phyloP scores from a whole-genome alignment of 495 filamentous ascomycete species.

The Talaromyces borbonicus region DNA sequence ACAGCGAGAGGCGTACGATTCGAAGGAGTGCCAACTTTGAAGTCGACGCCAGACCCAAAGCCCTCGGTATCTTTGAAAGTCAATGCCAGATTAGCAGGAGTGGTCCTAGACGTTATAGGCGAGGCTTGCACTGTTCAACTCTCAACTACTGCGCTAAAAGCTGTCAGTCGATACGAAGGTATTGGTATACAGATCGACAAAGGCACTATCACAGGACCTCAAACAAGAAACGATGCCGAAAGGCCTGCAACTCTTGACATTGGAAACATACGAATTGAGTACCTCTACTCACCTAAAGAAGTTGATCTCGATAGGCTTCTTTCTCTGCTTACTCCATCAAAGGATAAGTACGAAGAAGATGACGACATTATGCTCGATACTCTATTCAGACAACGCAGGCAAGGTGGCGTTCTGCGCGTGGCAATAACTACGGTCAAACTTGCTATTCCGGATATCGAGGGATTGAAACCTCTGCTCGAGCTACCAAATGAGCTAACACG shows the following conservation, averaged over 20 bases:
- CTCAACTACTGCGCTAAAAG: constrained; percentile 69
- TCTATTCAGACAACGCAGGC: constrained; percentile 76
- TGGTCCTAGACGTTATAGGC: constrained; percentile 62
- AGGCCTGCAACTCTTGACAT: constrained; percentile 47
- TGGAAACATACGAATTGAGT: constrained; percentile 61
- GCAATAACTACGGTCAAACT: constrained; percentile 52
- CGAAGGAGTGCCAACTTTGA: constrained; percentile 29
- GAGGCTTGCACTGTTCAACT: constrained; percentile 63
- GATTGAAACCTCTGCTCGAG: constrained; percentile 52
- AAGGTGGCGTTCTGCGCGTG: constrained; percentile 74
- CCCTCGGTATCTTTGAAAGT: constrained; percentile 51
- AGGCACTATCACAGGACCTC: constrained; percentile 62
- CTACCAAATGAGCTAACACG: constrained; percentile 70
- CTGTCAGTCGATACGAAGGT: constrained; percentile 60
- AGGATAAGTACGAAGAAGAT: constrained; percentile 80
- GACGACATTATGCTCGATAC: constrained; percentile 95
- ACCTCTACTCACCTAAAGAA: constrained; percentile 60
- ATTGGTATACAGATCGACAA: constrained; percentile 65
- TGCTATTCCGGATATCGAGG: constrained; percentile 45
- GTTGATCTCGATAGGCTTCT: constrained; percentile 74
- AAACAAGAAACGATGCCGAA: constrained; percentile 35
- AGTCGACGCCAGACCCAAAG: neutral
- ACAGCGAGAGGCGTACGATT: constrained; percentile 62
- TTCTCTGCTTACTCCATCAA: constrained; percentile 81
- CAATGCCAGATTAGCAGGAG: constrained; percentile 66